Evolutionary conservation across 2,329 filamentous ascomycete genomes (phyloP), one percentile per base, ranked within the genome.

Genomic region (Beauveria bassiana): DNA sequence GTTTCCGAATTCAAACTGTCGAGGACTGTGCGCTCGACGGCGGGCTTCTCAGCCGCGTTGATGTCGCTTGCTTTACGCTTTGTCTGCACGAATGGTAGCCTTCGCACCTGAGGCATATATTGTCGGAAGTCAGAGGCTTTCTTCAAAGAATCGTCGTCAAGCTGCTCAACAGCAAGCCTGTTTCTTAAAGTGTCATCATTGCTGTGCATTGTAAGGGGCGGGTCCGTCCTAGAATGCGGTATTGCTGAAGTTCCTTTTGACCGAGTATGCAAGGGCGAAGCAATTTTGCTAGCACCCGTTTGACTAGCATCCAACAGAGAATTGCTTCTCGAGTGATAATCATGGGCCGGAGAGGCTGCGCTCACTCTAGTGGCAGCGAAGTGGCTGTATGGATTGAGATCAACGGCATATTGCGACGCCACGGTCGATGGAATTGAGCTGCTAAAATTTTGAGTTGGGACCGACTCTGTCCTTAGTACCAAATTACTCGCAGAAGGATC

Each of bases 51-150:
- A 10, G 6, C 22, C 5, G 46, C 55, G 8, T 2, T 40, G 20
- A 18, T 61, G 52, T 40, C 58, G 16, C 9, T 26, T 20, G n/a
- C 2, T 43, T 59, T 59, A 16, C 22, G 18, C 12, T 43, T 50
- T 12, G 16, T 47, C 14, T 46, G 26, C 12, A 20, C 14, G 49
- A 62, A 62, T 24, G 61, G 61, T 16, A 62, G 24, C 24, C 20
- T 62, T 24, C 61, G 61, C 8, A 31, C 38, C 45, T 49, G 40
- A 1, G 61, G 61, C 47, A 62, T 58, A 1, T 68, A 54, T 45
- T 68, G 61, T 22, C 68, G 69, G 58, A 72, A 73, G 34, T 66
- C 61, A 10, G 54, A 22, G 20, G 42, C 55, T 26, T 31, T 62
- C 10, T 6, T n/a, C 24, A 57, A 46, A 5, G 38, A 9, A 5